Percentiles rank a stretch among this genome's conserved stretches.
Evolutionary conservation across 108 stramenopile genomes (phyloP).

Genomic region (Conticribra guillardii): DNA sequence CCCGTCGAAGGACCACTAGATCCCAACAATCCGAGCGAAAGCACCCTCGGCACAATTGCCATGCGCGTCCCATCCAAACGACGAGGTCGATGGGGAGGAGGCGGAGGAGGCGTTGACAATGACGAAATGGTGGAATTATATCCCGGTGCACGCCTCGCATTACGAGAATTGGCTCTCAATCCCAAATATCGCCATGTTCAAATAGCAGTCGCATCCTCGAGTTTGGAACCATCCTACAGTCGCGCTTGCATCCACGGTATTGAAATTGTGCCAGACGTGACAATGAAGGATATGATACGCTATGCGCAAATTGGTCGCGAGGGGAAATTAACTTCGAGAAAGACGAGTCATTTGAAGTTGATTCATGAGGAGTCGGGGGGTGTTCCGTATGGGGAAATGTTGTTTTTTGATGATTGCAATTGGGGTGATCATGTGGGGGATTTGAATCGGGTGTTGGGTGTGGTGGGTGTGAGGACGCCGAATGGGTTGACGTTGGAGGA

Average conservation of each 20-base stretch:
- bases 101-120: constrained; percentile 18
- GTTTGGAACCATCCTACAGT: constrained; percentile 68
- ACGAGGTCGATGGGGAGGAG: constrained; percentile 11
- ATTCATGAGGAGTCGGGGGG: constrained; percentile 55
- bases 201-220: constrained; percentile 63
- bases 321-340: constrained; percentile 55
- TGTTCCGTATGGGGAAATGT: constrained; percentile 61
- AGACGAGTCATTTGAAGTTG: constrained; percentile 63
- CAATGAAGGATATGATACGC: constrained; percentile 56
- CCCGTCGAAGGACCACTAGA: constrained; percentile 60
- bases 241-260: constrained; percentile 57
- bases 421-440: constrained; percentile 76
- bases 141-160: constrained; percentile 49
- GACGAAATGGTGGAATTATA: constrained; percentile 49
- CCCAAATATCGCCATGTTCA: constrained; percentile 47
- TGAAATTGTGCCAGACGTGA: constrained; percentile 60
- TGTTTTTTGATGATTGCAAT: constrained; percentile 79
- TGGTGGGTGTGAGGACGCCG: constrained; percentile 55
- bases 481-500: constrained; percentile 53
- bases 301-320: constrained; percentile 65
- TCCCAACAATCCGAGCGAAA: constrained; percentile 38
- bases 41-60: constrained; percentile 36
- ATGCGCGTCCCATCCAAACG: constrained; percentile 22
- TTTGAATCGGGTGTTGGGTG: constrained; percentile 50
- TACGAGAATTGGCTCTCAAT: constrained; percentile 57